These are phyloP conservation scores for Neonectria neomacrospora DNA, from an alignment of 2,329 filamentous ascomycete species.

Conservation along the genomic window DNA sequence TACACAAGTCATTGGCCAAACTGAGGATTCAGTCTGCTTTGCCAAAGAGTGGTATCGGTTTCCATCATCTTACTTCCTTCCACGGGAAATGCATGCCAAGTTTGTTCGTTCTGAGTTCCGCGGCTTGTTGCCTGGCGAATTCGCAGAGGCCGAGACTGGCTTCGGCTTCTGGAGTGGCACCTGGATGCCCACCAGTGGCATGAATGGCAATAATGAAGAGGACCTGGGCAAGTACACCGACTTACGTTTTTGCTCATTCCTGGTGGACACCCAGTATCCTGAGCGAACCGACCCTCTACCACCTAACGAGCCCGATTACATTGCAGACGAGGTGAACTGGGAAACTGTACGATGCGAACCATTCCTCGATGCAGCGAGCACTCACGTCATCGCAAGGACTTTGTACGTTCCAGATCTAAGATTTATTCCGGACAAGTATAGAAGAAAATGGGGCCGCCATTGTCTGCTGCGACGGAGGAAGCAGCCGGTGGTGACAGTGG, in stretches of 20 bases:
- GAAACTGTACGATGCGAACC: conserved; percentile 77
- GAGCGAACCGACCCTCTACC: conserved; percentile 62
- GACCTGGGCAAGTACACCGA: conserved; percentile 89
- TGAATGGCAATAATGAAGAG: conserved; percentile 93
- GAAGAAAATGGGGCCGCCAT: conserved; percentile 86
- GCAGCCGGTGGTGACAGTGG: background rate
- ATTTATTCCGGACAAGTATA: conserved; percentile 75
- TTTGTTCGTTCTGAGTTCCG: conserved; percentile 92
- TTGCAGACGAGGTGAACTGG: conserved; percentile 80
- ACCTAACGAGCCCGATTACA: conserved; percentile 81
- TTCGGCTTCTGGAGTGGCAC: conserved; percentile 85
- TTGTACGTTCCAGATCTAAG: conserved; percentile 82
- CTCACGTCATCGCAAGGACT: conserved; percentile 77
- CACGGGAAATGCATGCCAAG: conserved; percentile 83
- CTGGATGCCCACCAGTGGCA: conserved; percentile 81
- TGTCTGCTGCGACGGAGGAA: conserved; percentile 77
- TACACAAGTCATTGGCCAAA: conserved; percentile 61
- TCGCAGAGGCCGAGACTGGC: conserved; percentile 76
- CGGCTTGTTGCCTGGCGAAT: conserved; percentile 90
- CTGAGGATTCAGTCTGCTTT: conserved; percentile 81
- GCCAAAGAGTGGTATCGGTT: conserved; percentile 99
- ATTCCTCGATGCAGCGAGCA: conserved; percentile 84
- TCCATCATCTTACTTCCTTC: conserved; percentile 91
- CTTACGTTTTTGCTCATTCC: conserved; percentile 78
- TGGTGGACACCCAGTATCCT: conserved; percentile 89